Evolutionary conservation across 805 yeast genomes (phyloP).

Genomic region (Ogataea populi-albae): DNA sequence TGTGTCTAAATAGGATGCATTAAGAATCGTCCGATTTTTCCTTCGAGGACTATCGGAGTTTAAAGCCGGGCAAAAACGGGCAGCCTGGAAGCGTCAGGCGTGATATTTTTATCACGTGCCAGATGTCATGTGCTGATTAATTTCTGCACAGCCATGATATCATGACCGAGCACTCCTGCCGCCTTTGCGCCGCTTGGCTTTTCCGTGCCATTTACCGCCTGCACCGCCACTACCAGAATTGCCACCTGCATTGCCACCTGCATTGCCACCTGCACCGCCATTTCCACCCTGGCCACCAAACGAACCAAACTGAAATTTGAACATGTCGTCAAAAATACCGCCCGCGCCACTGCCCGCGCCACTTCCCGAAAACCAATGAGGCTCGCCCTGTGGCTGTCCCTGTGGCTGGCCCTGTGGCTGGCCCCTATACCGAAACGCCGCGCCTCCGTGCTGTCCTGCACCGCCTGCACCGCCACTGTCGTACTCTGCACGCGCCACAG

Average conservation of each 20-base stretch:
- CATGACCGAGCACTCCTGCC: no score
- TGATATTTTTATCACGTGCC: no score
- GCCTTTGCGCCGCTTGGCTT: no score
- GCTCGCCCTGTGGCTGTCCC: conserved; percentile 9
- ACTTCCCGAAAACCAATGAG: conserved; percentile 2
- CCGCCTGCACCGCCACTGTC: conserved; percentile 40
- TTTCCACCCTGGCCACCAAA: conserved; percentile 2
- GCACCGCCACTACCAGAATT: background rate
- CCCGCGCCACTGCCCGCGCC: conserved; percentile 5
- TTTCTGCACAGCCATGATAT: no score
- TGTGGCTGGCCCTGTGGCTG: conserved; percentile 8
- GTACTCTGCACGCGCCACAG: conserved; percentile 59
- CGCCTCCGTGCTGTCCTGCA: conserved; percentile 9
- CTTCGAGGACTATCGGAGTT: no score
- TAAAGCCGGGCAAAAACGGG: no score
- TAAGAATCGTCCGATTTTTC: no score
- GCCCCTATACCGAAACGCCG: conserved; percentile 3
- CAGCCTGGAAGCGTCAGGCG: no score
- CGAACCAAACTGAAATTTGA: conserved; percentile 9
- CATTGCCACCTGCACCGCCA: background rate
- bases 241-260: background rate
- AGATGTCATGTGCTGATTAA: no score
- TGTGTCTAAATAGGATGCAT: no score
- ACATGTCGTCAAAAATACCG: conserved; percentile 9
- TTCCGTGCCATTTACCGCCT: no score